Evolutionary conservation across 2,329 filamentous ascomycete species (phyloP), one percentile per base, ranked within the genome.

Genomic region (Sclerotinia borealis): DNA sequence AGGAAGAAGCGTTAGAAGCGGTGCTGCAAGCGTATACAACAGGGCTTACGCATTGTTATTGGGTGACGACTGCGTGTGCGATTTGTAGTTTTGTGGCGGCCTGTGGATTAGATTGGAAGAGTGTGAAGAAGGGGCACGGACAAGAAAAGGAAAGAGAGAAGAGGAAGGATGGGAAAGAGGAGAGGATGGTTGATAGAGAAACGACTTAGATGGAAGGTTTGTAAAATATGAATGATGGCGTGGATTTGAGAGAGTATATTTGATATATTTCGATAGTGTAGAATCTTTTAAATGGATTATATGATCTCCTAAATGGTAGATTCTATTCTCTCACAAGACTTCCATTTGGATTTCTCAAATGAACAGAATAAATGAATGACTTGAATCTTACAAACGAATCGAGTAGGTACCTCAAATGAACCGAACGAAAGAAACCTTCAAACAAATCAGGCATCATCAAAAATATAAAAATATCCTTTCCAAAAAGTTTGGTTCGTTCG

Each of bases 1-100:
- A 78, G 47, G 69, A 76, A n/a, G 77, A 79, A 37, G 76, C 76
- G 6, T 71, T 80, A 1, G 72, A 76, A 6, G 71, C 72, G 1
- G 81, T 87, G 27, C 74, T 84, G 22, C 56, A 71, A 1, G 83
- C 80, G 0, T 87, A 87, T 75, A 85, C 85, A 65, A 67, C 84
- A 25, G 82, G 81, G 0, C 70, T 85, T 67, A 76, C 78, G 22
- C 73, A 82, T 54, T 79, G 80, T 0, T 85, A 79, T 65, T 84
- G 81, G 68, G 80, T 84, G 61, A 78, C 80, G 0, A 75, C 81
- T 0, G 81, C 78, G 0, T 80, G 78, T 65, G 79, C 80, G 0
- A 76, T 71, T 4, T 76, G 74, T 2, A 79, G 80, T 0, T 81
- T 85, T 63, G 49, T 82, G 5, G 71, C 74, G 3, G 77, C 75